Evolutionary conservation across 805 yeast genomes (phyloP).

Genomic region (Starmerella vaccinii): DNA sequence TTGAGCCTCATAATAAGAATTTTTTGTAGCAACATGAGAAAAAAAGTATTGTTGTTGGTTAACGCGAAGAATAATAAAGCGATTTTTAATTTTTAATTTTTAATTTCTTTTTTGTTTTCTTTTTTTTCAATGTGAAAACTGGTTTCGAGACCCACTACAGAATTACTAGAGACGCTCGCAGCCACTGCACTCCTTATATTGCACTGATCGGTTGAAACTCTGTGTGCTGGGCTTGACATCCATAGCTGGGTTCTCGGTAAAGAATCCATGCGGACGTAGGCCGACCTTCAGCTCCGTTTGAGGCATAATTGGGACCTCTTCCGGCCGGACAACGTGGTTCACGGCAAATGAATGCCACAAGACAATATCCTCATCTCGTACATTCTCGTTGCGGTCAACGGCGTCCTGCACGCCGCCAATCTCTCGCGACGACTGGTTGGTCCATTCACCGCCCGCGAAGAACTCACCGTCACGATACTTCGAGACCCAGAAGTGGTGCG

Average conservation of each 20-base stretch:
- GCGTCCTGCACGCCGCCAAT: slow-evolving; percentile 32
- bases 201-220: slow-evolving; percentile 50
- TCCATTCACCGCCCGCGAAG: slow-evolving; percentile 75
- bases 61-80: no score
- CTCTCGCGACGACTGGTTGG: slow-evolving; percentile 68
- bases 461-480: slow-evolving; percentile 60
- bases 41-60: no score
- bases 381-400: slow-evolving; percentile 41
- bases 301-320: slow-evolving; percentile 86
- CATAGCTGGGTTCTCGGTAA: slow-evolving; percentile 67
- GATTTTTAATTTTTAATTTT: no score
- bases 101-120: no score
- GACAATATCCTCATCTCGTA: slow-evolving; percentile 57
- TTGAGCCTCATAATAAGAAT: no score
- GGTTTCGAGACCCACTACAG: no score
- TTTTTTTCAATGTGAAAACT: no score
- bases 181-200: slow-evolving; percentile 21
- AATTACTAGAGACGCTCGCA: slow-evolving; percentile 16
- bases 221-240: slow-evolving; percentile 64
- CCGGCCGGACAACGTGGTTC: slow-evolving; percentile 72
- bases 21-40: no score
- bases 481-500: slow-evolving; percentile 72
- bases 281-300: slow-evolving; percentile 61
- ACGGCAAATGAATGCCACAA: slow-evolving; percentile 75
- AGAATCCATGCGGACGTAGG: slow-evolving; percentile 62